phyloP scores from a whole-genome alignment of 768 basidiomycete genomes.

The Auricularia sp. region DNA sequence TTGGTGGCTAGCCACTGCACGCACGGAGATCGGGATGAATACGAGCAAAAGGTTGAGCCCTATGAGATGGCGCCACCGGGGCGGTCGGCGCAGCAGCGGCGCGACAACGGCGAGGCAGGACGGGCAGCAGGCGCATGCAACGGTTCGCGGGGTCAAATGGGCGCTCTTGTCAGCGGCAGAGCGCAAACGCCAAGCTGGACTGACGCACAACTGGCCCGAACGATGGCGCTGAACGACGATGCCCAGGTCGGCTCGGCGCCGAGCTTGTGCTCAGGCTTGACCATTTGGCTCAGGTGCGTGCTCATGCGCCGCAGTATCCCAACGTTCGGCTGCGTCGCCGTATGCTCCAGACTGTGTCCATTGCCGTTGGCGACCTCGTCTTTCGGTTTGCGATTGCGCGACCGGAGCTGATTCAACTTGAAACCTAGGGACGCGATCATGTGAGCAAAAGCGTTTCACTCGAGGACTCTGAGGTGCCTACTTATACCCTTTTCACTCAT shows the following conservation, averaged over 20 bases:
- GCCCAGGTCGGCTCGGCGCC: neutral
- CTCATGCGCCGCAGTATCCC: neutral
- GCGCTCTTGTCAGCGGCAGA: neutral
- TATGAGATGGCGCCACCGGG: conserved; percentile 15
- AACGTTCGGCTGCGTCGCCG: neutral
- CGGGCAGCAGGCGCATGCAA: neutral
- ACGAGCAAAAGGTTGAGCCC: conserved; percentile 63
- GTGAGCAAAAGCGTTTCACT: no score
- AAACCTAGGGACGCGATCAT: no score
- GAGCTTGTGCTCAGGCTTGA: neutral
- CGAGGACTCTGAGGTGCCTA: no score
- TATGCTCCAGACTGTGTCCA: neutral
- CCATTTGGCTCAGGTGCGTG: neutral
- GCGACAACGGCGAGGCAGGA: neutral
- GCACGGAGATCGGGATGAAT: conserved; percentile 62
- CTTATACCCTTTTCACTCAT: no score
- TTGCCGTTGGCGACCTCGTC: neutral
- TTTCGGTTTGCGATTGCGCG: neutral
- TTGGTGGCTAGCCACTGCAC: conserved; percentile 9
- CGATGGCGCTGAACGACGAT: neutral
- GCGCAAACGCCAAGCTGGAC: neutral
- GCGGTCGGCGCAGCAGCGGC: neutral
- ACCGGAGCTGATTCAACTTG: no score
- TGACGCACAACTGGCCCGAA: neutral
- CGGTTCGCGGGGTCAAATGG: neutral